Conservation (phyloP, 2,329 filamentous ascomycete genomes). For the Cryphonectria japonica region DNA sequence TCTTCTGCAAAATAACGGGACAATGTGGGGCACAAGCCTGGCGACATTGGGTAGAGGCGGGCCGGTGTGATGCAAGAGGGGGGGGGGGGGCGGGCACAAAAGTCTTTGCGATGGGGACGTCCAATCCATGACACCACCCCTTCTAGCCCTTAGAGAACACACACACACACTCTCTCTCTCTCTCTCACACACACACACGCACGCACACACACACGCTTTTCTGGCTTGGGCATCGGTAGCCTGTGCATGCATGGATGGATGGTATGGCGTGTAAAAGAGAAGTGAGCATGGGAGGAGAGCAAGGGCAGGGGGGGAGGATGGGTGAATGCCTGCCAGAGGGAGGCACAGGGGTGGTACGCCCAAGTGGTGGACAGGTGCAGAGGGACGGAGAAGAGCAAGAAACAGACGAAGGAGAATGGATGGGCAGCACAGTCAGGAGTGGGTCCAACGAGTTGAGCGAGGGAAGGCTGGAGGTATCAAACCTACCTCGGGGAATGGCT, state of each 20-base stretch:
- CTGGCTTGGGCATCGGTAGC: neutral
- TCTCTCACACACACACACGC: too few relatives aligned
- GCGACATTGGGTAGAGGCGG: constrained; percentile 29
- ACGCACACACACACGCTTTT: neutral
- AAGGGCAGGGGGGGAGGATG: neutral
- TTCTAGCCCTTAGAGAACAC: neutral
- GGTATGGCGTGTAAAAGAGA: neutral
- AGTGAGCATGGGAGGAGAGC: neutral
- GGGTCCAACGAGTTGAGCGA: neutral
- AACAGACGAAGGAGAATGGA: neutral
- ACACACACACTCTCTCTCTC: neutral
- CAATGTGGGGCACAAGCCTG: constrained; percentile 26
- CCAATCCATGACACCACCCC: constrained; percentile 3
- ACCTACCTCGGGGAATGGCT: neutral
- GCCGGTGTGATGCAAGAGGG: constrained; percentile 31
- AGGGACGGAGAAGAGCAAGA: neutral
- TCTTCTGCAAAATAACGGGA: constrained; percentile 27
- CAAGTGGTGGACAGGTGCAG: neutral
- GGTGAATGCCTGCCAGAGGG: neutral
- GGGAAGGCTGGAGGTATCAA: neutral
- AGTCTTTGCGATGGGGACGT: constrained; percentile 7
- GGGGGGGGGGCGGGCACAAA: constrained; percentile 20
- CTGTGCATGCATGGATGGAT: neutral
- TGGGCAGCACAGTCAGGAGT: neutral
- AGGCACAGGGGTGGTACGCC: neutral